Conservation (phyloP, 2,329 filamentous ascomycete species). For the Triangularia verruculosa region DNA sequence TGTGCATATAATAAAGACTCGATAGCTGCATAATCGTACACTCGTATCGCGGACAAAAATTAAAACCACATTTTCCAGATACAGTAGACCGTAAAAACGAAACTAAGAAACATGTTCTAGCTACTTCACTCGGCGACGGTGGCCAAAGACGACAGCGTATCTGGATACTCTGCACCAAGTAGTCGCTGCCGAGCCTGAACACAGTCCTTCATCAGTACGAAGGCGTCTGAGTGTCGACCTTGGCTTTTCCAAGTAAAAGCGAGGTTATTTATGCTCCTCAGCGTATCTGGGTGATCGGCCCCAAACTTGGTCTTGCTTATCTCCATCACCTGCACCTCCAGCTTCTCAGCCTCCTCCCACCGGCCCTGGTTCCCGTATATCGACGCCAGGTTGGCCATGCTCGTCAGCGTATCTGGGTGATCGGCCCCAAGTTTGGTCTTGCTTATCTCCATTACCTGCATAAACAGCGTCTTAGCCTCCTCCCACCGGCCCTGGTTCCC, state of each 20-base stretch:
- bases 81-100: background rate
- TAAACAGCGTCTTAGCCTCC: too few species aligned
- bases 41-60: too few species aligned
- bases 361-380: too few species aligned
- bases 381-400: too few species aligned
- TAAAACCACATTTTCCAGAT: background rate
- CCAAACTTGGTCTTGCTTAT: conserved; percentile 17
- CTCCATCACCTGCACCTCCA: too few species aligned
- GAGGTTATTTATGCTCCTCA: conserved; percentile 18
- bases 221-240: conserved; percentile 16
- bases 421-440: too few species aligned
- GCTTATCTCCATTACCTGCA: too few species aligned
- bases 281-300: conserved; percentile 16
- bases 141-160: conserved; percentile 15
- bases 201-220: conserved; percentile 17
- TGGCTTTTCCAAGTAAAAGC: conserved; percentile 19
- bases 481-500: too few species aligned
- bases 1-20: too few species aligned
- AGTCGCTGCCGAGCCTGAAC: conserved; percentile 18
- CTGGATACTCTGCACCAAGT: conserved; percentile 17
- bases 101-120: conserved; percentile 5
- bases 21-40: too few species aligned
- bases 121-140: conserved; percentile 3
- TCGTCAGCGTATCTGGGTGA: too few species aligned
- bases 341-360: too few species aligned